Conservation (phyloP, 495 filamentous ascomycete genomes). For the Xylaria castorea region DNA sequence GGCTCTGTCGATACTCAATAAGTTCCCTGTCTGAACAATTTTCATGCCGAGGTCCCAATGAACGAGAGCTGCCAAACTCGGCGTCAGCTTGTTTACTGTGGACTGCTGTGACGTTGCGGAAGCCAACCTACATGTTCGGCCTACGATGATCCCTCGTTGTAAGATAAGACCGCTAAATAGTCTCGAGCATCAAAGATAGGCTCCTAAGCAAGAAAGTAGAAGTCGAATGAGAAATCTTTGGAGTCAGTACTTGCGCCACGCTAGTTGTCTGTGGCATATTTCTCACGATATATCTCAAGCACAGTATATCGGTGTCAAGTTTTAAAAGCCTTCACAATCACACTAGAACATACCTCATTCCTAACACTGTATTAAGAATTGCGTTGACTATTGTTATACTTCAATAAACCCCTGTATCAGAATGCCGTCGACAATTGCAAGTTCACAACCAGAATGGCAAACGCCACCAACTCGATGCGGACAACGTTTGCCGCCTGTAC, state of each 20-base stretch:
- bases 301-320: background rate
- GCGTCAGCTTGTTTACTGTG: background rate
- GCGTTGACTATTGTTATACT: background rate
- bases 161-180: background rate
- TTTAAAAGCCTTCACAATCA: background rate
- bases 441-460: background rate
- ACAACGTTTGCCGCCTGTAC: background rate
- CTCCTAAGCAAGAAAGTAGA: background rate
- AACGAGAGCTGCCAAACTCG: background rate
- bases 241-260: background rate
- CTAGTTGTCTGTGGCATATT: background rate
- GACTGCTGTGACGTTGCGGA: background rate
- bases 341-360: background rate
- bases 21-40: background rate
- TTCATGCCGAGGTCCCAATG: background rate
- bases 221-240: background rate
- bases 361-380: background rate
- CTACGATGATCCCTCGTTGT: background rate
- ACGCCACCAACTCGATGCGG: background rate
- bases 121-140: background rate
- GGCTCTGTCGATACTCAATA: background rate
- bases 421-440: background rate
- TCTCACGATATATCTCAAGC: background rate
- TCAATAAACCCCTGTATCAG: background rate
- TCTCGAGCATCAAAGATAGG: background rate